Evolutionary conservation across 2,329 filamentous ascomycete species (phyloP).

Genomic region (Claviceps sp.): DNA sequence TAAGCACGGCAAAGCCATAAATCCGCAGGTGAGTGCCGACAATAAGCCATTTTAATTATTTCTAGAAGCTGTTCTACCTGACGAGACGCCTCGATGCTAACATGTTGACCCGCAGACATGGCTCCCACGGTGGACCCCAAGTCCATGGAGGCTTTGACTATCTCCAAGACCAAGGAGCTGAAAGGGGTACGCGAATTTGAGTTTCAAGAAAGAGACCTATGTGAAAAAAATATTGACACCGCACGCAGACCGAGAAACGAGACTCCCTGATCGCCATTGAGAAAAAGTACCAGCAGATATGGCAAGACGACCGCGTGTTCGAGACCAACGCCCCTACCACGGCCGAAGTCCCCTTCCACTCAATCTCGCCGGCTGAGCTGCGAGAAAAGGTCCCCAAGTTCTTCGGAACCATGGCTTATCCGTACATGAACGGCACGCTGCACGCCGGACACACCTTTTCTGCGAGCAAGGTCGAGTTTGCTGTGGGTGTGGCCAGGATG

Average conservation of each 20-base stretch:
- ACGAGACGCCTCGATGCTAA: background rate
- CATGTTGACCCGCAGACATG: slow-evolving; percentile 19
- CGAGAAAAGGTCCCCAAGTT: slow-evolving; percentile 80
- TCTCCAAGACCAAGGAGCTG: slow-evolving; percentile 48
- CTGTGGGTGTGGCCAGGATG: slow-evolving; percentile 76
- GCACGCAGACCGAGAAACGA: slow-evolving; percentile 63
- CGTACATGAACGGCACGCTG: slow-evolving; percentile 75
- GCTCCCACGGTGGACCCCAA: slow-evolving; percentile 28
- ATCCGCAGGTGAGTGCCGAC: slow-evolving; percentile 5
- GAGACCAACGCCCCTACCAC: slow-evolving; percentile 72
- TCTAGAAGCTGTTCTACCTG: background rate
- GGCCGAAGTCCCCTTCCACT: slow-evolving; percentile 61
- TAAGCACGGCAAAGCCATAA: slow-evolving; percentile 4
- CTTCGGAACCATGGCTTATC: slow-evolving; percentile 48
- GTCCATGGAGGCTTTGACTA: slow-evolving; percentile 36
- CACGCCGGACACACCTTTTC: slow-evolving; percentile 92
- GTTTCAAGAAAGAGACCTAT: background rate
- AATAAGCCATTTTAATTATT: background rate
- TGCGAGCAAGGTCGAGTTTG: slow-evolving; percentile 86
- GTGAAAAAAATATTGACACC: background rate
- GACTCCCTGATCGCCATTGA: slow-evolving; percentile 71
- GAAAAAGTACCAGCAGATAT: slow-evolving; percentile 79
- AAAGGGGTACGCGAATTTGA: slow-evolving; percentile 33
- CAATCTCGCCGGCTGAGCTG: slow-evolving; percentile 60
- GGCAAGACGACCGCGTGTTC: slow-evolving; percentile 47